Base-by-base conservation (phyloP, 192 early-diverging fungal genomes). In the Cetraspora pellucida region DNA sequence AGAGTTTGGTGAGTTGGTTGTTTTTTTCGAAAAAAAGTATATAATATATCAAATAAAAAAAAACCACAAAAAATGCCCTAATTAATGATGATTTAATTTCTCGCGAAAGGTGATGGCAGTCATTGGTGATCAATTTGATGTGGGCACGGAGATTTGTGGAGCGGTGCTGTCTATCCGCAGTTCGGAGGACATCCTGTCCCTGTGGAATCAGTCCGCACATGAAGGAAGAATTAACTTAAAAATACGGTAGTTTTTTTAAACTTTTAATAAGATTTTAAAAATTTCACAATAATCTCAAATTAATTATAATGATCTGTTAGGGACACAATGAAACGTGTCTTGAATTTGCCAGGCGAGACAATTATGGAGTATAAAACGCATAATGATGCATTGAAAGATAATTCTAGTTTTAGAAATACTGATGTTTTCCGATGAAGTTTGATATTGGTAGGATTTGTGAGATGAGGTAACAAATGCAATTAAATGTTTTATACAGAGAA, bases 301-400 rank as follows among this genome's bases (percentile, higher is more conserved):
- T n/a, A n/a, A n/a, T 58, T 14, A 23, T 28, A 58, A 45, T 27
- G 0, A 10, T 19, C 61, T 65, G 19, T 31, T 54, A 92, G 93
- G 37, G 95, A 98, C 82, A 93, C 93, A 19, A 89, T 98, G 84
- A 98, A 96, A 81, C 81, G 86, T 47, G 88, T 94, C 14, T 82
- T 98, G 78, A 91, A 89, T 55, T 81, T 98, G n/a, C 97, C 97
- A 2, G 69, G 88, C 21, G 94, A 95, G 46, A 93, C 92, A 60
- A 85, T 93, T 37, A 93, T 98, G 89, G 95, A 98, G 74, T 98
- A 98, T 83, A 98, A 98, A 87, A 93, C 94, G 9, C 95, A 98
- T 81, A 92, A 93, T 72, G 90, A 91, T 75, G 92, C 94, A 21
- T 81, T 97, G 68, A 91, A 91, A 80, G 94, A 95, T 80, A 93